Conservation (phyloP, 1,284 basidiomycete genomes). For the Apiotrichum veenhuisii region DNA sequence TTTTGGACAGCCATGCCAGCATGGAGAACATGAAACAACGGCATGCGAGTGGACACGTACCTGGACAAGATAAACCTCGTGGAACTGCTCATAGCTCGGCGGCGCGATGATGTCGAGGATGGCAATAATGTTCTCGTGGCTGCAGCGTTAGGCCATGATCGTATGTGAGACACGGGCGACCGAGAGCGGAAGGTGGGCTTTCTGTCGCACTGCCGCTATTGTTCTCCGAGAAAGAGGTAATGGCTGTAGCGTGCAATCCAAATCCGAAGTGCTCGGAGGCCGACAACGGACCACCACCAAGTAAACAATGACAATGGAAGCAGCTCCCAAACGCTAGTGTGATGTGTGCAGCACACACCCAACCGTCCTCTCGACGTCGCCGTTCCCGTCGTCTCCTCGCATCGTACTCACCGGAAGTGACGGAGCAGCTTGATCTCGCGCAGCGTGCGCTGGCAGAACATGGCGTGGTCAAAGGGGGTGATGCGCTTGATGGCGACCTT, state of each 20-base stretch:
- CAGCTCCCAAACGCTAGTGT: no score
- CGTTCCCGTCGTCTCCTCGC: not conserved
- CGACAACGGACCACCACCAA: no score
- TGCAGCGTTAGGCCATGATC: conserved; percentile 7
- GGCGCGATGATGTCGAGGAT: conserved; percentile 94
- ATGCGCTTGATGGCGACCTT: conserved; percentile 90
- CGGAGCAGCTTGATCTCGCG: conserved; percentile 85
- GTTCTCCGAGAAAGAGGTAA: no score
- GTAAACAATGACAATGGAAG: no score
- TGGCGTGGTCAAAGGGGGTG: conserved; percentile 85
- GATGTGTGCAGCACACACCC: no score
- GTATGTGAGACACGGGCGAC: not conserved
- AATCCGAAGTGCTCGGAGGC: no score
- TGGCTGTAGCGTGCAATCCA: no score
- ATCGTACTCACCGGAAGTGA: conserved; percentile 59
- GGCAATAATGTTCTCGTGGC: conserved; percentile 73
- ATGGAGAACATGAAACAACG: no score
- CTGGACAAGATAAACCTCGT: conserved; percentile 73
- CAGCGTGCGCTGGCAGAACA: conserved; percentile 83
- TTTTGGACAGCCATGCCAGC: no score
- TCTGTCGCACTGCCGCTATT: not conserved
- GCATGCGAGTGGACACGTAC: conserved; percentile 11
- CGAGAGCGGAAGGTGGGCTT: not conserved
- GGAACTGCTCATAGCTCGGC: conserved; percentile 80
- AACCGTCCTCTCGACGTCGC: no score